Conservation (phyloP, 176 grass and related monocot species). For the Neostapfia colusana region DNA sequence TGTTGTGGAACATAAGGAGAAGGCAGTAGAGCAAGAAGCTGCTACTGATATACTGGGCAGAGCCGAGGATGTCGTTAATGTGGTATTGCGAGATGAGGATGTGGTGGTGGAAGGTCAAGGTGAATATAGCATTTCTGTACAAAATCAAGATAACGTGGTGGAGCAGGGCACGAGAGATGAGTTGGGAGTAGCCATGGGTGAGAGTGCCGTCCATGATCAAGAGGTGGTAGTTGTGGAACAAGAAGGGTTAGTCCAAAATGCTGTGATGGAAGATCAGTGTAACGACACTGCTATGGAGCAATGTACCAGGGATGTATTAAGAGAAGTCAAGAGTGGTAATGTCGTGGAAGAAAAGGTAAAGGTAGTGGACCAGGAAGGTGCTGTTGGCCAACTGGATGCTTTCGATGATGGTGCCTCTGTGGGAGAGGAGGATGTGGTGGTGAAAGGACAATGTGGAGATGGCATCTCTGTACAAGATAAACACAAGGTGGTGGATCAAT, state of each 20-base stretch:
- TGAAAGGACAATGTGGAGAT: not conserved
- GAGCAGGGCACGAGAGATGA: not conserved
- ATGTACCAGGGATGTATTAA: not conserved
- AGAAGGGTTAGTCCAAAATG: not conserved
- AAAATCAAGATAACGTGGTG: not conserved
- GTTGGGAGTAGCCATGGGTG: not conserved
- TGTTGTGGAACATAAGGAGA: not conserved
- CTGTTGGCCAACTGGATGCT: not conserved
- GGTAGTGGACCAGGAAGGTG: not conserved
- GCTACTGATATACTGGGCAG: not conserved
- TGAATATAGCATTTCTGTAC: not conserved
- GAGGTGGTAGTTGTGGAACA: not conserved
- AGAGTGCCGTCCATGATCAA: not conserved
- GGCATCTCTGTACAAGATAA: not conserved
- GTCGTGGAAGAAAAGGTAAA: not conserved
- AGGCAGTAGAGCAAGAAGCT: not conserved
- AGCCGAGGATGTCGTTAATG: not conserved
- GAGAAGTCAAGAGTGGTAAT: not conserved
- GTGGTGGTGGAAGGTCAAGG: not conserved
- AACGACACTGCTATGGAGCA: not conserved
- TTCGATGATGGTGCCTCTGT: not conserved
- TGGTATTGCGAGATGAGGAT: constrained; percentile 14
- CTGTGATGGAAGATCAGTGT: constrained; percentile 3
- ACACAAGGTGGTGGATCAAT: not conserved
- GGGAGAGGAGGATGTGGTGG: not conserved